A percentile compares a stretch with the other conserved stretches of the same genome.
phyloP scores from a whole-genome alignment of 352 stramenopile genomes.

The Thalassiosira ordinaria region DNA sequence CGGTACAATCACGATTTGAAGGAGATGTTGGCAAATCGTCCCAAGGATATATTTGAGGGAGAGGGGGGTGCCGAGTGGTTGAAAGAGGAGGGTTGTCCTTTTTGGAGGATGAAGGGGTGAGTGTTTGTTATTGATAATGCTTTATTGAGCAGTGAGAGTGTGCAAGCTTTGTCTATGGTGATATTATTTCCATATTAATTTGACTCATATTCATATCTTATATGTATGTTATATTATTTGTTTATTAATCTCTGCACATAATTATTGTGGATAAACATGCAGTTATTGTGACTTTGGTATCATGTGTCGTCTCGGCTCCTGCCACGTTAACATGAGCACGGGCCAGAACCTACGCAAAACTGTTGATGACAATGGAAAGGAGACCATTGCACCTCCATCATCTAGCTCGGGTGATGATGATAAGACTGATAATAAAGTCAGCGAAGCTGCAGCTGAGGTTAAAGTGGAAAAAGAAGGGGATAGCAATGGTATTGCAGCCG shows the following conservation, averaged over 20 bases:
- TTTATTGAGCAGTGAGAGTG: no score
- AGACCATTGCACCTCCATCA: constrained; percentile 16
- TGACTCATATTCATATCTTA: not conserved
- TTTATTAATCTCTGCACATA: no score
- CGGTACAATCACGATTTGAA: constrained; percentile 84
- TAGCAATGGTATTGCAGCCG: no score
- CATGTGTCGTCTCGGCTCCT: constrained; percentile 90
- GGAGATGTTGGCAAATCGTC: constrained; percentile 62
- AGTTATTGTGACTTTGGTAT: constrained; percentile 92
- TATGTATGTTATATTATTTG: no score
- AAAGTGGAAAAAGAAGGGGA: constrained; percentile 38
- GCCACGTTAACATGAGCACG: constrained; percentile 87
- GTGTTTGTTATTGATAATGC: not conserved
- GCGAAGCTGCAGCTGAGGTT: not conserved
- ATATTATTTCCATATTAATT: no score
- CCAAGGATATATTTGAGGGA: constrained; percentile 61
- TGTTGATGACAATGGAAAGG: constrained; percentile 55
- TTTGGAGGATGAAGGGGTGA: constrained; percentile 48
- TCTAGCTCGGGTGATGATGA: not conserved
- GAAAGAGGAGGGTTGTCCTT: constrained; percentile 31
- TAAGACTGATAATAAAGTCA: not conserved
- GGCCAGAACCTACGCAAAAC: constrained; percentile 66
- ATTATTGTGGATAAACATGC: constrained; percentile 34
- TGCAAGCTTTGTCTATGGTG: no score
- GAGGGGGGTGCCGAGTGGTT: constrained; percentile 49